A percentile compares a stretch with the other conserved stretches of the same genome.
phyloP scores from a whole-genome alignment of 2,329 filamentous ascomycete species.

The Sclerotinia nivalis region DNA sequence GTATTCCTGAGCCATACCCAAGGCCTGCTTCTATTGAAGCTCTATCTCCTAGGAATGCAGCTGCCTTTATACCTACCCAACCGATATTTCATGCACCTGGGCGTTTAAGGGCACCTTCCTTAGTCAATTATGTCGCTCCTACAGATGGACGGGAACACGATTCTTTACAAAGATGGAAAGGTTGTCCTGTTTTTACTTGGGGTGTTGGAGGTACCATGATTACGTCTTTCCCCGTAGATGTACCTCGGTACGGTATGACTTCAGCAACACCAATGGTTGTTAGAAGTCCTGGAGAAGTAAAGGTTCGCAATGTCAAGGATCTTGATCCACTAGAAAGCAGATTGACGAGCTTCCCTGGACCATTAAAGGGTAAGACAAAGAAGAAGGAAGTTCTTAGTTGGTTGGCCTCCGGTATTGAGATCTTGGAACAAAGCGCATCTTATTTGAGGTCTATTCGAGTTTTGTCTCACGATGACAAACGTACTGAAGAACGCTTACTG shows the following conservation, averaged over 20 bases:
- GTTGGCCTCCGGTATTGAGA: constrained; percentile 75
- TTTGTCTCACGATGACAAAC: constrained; percentile 63
- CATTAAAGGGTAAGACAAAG: constrained; percentile 84
- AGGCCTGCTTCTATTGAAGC: constrained; percentile 53
- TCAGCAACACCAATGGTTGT: constrained; percentile 75
- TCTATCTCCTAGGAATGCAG: constrained; percentile 32
- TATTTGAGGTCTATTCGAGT: constrained; percentile 49
- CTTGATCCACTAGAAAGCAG: constrained; percentile 70
- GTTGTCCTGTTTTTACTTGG: constrained; percentile 83
- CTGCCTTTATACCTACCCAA: constrained; percentile 23
- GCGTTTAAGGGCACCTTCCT: constrained; percentile 54
- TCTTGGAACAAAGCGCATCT: constrained; percentile 59
- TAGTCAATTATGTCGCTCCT: constrained; percentile 59
- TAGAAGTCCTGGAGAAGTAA: constrained; percentile 79
- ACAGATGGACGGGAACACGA: constrained; percentile 71
- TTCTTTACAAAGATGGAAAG: constrained; percentile 85
- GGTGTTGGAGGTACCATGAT: constrained; percentile 81
- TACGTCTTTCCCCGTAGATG: constrained; percentile 83
- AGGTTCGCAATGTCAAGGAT: constrained; percentile 73
- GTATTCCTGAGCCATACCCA: constrained; percentile 46
- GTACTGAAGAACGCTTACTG: constrained; percentile 74
- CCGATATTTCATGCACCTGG: constrained; percentile 29
- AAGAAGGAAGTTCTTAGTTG: constrained; percentile 90
- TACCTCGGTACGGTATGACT: constrained; percentile 76
- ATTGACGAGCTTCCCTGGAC: constrained; percentile 82